A percentile compares a stretch with the other conserved stretches of the same genome.
phyloP scores from a whole-genome alignment of 192 early-diverging fungal species.

The Diversispora eburnea region DNA sequence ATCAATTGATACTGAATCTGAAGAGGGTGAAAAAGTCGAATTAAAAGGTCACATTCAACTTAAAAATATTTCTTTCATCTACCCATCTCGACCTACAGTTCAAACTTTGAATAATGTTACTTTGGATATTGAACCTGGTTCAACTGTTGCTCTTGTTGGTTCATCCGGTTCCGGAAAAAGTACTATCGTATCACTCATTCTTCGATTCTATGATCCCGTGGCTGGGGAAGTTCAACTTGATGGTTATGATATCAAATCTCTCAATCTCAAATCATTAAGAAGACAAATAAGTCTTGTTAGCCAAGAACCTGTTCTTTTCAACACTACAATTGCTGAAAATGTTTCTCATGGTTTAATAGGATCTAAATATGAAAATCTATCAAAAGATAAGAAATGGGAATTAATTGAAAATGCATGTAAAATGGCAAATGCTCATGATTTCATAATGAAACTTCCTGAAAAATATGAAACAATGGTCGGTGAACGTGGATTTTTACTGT shows the following conservation, averaged over 20 bases:
- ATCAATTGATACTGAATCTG: conserved; percentile 62
- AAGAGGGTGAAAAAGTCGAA: conserved; percentile 42
- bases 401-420: conserved; percentile 56
- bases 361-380: conserved; percentile 6
- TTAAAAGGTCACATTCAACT: conserved; percentile 44
- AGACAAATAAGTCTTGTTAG: conserved; percentile 70
- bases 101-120: conserved; percentile 55
- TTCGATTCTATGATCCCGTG: conserved; percentile 42
- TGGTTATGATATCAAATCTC: conserved; percentile 52
- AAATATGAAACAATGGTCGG: conserved; percentile 89
- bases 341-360: conserved; percentile 23
- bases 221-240: conserved; percentile 63
- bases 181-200: conserved; percentile 39
- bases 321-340: conserved; percentile 48
- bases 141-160: conserved; percentile 81
- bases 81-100: conserved; percentile 55
- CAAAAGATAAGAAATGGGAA: conserved; percentile 1
- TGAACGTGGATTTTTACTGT: conserved; percentile 74
- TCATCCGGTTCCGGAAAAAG: conserved; percentile 78
- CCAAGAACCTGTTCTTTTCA: conserved; percentile 61
- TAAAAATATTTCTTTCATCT: conserved; percentile 53
- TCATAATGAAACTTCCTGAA: conserved; percentile 67
- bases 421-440: conserved; percentile 72
- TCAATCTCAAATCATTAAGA: conserved; percentile 63
- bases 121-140: conserved; percentile 47